These are phyloP conservation scores for Cocos nucifera DNA, from an alignment of 176 grass and related monocot species.

Conservation along the genomic window DNA sequence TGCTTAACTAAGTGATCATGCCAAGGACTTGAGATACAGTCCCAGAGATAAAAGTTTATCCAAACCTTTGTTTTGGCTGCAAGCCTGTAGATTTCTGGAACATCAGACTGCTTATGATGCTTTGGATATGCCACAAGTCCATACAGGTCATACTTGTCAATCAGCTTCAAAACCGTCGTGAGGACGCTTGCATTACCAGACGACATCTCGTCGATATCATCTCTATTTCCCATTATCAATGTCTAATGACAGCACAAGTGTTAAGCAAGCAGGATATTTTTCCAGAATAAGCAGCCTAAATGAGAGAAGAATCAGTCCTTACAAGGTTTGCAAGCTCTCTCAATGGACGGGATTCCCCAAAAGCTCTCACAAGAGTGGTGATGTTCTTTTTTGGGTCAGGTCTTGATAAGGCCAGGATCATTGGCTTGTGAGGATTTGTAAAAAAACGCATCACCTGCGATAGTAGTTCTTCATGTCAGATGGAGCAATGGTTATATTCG, in stretches of 20 bases:
- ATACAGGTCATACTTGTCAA: slow-evolving; percentile 91
- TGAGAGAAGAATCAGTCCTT: slow-evolving; percentile 14
- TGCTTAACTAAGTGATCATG: no score
- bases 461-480: neutral
- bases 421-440: slow-evolving; percentile 72
- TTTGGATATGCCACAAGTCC: slow-evolving; percentile 83
- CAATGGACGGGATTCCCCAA: slow-evolving; percentile 62
- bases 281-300: no score
- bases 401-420: slow-evolving; percentile 74
- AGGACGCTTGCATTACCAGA: slow-evolving; percentile 65
- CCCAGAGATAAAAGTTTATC: no score
- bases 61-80: slow-evolving; percentile 72
- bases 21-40: no score
- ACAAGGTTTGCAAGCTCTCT: slow-evolving; percentile 91
- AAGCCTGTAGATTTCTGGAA: slow-evolving; percentile 82
- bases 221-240: slow-evolving; percentile 87
- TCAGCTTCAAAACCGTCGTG: slow-evolving; percentile 65
- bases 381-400: slow-evolving; percentile 87
- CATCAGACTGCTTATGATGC: slow-evolving; percentile 84
- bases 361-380: slow-evolving; percentile 69
- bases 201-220: slow-evolving; percentile 85
- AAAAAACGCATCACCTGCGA: slow-evolving; percentile 82
- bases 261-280: no score
- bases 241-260: slow-evolving; percentile 32
- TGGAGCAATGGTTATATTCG: neutral